Evolutionary conservation across 352 stramenopile genomes (phyloP), one percentile per base, ranked within the genome.

Genomic region (Stephanocyclus meneghinianus): DNA sequence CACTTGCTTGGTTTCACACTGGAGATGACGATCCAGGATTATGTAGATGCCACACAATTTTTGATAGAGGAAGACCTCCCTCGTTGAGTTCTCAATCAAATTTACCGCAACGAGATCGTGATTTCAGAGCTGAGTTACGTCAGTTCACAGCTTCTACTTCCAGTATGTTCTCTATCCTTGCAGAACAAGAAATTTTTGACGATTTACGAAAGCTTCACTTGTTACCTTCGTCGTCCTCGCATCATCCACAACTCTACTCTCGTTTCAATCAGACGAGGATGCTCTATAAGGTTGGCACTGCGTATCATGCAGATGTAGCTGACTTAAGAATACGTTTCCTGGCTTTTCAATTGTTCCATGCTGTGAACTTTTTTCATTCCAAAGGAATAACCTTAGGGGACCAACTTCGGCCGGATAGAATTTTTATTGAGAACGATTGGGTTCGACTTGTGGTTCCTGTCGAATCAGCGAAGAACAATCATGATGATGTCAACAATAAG

Each of bases 401-500:
- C 21, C 63, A 74, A 44, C 59, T 83, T 6, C 59, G 48, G 9
- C 75, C 75, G 0, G 63, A 83, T 42, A 77, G 42, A 30, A 83
- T 83, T 13, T 83, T 83, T 60, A 69, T 83, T n/a, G 62, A 78
- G 3, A 69, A 83, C 70, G 75, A 69, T 42, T 83, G 75, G 75
- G 18, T 83, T 51, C 67, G 75, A n/a, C 65, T 83, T 8, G 64
- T 71, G 2, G 16, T 78, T 47, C 75, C 75, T 56, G 44, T 73
- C 6, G 59, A 9, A 32, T 53, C 29, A n/a, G 30, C 16, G n/a
- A 65, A 63, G 11, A 32, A 37, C 16, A 50, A 29, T 13, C 1
- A 65, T 15, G 16, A 32, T 5, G 9, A 2, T 10, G 1, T 21
- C 26, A 44, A 26, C n/a, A 53, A 16, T 16, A 21, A 16, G n/a